Percentiles rank a stretch among this genome's conserved stretches.
phyloP scores from a whole-genome alignment of 176 grass and related monocot species.

The Thinopyrum elongatum region DNA sequence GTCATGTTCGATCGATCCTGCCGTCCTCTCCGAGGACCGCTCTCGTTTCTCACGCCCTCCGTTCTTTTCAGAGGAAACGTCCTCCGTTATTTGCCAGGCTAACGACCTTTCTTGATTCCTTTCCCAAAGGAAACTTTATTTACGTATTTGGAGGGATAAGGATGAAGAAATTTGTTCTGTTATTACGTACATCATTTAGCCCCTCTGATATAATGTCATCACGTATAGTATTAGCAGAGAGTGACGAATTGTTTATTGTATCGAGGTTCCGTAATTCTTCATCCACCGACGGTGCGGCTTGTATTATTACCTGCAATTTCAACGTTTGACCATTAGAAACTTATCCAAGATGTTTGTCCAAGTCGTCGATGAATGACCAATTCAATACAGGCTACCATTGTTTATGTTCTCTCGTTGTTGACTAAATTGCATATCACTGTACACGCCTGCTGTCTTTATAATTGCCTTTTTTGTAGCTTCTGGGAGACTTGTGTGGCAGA shows the following conservation, averaged over 20 bases:
- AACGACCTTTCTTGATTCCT: not conserved
- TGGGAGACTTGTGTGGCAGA: not conserved
- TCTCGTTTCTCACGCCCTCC: not conserved
- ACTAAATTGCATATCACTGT: not conserved
- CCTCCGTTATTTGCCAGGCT: not conserved
- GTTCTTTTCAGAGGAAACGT: no score
- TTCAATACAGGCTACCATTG: not conserved
- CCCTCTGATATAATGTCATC: not conserved
- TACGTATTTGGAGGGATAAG: not conserved
- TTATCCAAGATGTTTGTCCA: conserved; percentile 19
- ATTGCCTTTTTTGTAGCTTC: not conserved
- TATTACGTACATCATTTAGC: not conserved
- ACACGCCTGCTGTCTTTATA: not conserved
- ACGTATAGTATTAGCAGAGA: not conserved
- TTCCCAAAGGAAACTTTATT: not conserved
- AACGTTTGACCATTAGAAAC: conserved; percentile 24
- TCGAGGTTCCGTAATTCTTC: not conserved
- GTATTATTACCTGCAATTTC: not conserved
- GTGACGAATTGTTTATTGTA: not conserved
- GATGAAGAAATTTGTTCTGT: not conserved
- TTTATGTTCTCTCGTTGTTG: not conserved
- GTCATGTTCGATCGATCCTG: not conserved
- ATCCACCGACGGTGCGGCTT: not conserved
- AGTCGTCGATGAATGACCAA: not conserved
- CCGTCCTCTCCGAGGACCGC: not conserved